Evolutionary conservation across 2,329 filamentous ascomycete genomes (phyloP).

Genomic region (Exserohilum turcica): DNA sequence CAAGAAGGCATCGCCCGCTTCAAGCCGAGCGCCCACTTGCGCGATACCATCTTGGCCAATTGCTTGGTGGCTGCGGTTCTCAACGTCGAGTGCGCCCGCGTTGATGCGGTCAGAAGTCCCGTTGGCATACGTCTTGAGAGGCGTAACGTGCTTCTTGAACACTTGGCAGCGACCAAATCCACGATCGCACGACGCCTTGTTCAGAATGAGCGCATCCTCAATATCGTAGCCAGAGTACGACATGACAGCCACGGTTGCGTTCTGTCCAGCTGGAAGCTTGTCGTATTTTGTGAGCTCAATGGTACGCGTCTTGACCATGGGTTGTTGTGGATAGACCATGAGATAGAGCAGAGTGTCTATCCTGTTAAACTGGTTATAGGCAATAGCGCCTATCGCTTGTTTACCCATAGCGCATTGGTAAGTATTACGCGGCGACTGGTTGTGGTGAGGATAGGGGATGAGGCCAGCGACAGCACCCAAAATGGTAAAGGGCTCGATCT

Average conservation of each 20-base stretch:
- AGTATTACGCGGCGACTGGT: slow-evolving; percentile 97
- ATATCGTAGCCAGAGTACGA: slow-evolving; percentile 99
- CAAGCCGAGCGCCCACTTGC: slow-evolving; percentile 79
- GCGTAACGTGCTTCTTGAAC: slow-evolving; percentile 90
- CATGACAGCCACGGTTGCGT: slow-evolving; percentile 98
- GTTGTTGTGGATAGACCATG: slow-evolving; percentile 95
- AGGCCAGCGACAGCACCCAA: slow-evolving; percentile 93
- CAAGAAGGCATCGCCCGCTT: slow-evolving; percentile 81
- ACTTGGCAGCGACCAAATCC: slow-evolving; percentile 97
- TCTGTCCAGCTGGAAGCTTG: slow-evolving; percentile 94
- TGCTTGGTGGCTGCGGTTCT: slow-evolving; percentile 65
- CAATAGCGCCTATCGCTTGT: slow-evolving; percentile 97
- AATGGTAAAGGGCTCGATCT: slow-evolving; percentile 97
- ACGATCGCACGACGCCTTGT: slow-evolving; percentile 93
- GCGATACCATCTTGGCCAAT: slow-evolving; percentile 88
- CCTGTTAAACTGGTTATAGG: slow-evolving; percentile 95
- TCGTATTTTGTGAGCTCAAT: slow-evolving; percentile 98
- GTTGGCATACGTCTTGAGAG: slow-evolving; percentile 88
- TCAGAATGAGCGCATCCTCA: slow-evolving; percentile 94
- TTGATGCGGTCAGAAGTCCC: slow-evolving; percentile 66
- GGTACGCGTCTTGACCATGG: slow-evolving; percentile 95
- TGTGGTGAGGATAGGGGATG: slow-evolving; percentile 98
- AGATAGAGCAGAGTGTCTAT: slow-evolving; percentile 96
- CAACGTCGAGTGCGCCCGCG: slow-evolving; percentile 48
- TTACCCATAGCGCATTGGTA: slow-evolving; percentile 99